A percentile compares a stretch with the other conserved stretches of the same genome.
These are phyloP conservation scores for Kockovaella imperatae DNA, from an alignment of 768 basidiomycete species.

Conservation along the genomic window DNA sequence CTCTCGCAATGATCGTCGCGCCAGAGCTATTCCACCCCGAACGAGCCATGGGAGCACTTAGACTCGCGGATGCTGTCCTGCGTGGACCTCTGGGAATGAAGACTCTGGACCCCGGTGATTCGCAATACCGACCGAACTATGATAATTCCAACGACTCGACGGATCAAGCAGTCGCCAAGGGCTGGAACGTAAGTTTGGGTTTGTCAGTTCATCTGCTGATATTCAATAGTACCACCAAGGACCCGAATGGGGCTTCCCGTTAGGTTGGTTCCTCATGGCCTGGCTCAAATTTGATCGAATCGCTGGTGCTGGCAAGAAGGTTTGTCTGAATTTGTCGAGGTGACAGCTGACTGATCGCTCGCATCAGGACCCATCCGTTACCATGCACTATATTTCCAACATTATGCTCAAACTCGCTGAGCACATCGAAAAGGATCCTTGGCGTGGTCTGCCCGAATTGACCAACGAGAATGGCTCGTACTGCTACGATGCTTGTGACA, in stretches of 20 bases:
- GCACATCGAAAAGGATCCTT: constrained; percentile 71
- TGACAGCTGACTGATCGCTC: neutral
- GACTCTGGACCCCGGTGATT: constrained; percentile 78
- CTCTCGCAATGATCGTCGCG: constrained; percentile 93
- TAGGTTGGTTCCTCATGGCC: constrained; percentile 90
- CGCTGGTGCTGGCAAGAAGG: constrained; percentile 61
- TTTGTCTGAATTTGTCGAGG: constrained; percentile 43
- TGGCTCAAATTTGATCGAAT: constrained; percentile 78
- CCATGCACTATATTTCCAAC: constrained; percentile 71
- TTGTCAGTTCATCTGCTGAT: constrained; percentile 8
- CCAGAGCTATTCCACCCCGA: constrained; percentile 82
- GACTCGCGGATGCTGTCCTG: constrained; percentile 69
- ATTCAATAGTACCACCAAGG: constrained; percentile 52
- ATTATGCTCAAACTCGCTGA: constrained; percentile 62
- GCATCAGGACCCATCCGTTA: constrained; percentile 58
- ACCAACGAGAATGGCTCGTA: constrained; percentile 53
- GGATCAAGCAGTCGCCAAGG: constrained; percentile 81
- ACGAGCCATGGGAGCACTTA: constrained; percentile 71
- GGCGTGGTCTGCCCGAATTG: constrained; percentile 86
- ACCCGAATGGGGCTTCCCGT: constrained; percentile 90
- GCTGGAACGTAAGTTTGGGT: constrained; percentile 84
- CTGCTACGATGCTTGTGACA: constrained; percentile 81
- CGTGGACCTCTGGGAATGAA: constrained; percentile 92
- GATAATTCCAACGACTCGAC: constrained; percentile 86
- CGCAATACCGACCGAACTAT: constrained; percentile 83